Percentiles rank a stretch among this genome's conserved stretches.
These are phyloP conservation scores for Blumeria hordei DNA, from an alignment of 2,329 filamentous ascomycete genomes.

Conservation along the genomic window DNA sequence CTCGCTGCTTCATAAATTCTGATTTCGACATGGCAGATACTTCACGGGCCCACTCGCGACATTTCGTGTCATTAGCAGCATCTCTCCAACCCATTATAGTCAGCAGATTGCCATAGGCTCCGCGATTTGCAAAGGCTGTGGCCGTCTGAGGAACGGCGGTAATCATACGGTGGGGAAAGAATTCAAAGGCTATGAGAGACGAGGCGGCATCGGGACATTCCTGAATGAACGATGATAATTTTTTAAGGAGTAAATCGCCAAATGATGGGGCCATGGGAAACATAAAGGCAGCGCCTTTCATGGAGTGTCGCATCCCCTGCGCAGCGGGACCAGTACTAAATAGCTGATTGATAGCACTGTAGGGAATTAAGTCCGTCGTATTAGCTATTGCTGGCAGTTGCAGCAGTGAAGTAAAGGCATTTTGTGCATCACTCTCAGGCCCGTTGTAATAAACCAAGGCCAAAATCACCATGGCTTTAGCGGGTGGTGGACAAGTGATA, in stretches of 20 bases:
- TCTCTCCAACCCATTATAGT: constrained; percentile 13
- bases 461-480: not conserved
- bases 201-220: constrained; percentile 5
- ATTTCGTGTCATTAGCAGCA: constrained; percentile 2
- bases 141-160: constrained; percentile 6
- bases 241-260: constrained; percentile 10
- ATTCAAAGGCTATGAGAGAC: constrained; percentile 10
- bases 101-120: constrained; percentile 10
- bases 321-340: constrained; percentile 11
- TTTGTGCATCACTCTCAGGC: constrained; percentile 10
- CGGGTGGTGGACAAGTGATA: not conserved
- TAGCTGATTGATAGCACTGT: constrained; percentile 14
- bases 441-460: constrained; percentile 16
- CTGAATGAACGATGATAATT: constrained; percentile 13
- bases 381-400: constrained; percentile 12
- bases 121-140: constrained; percentile 11
- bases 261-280: constrained; percentile 13
- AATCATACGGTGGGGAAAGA: constrained; percentile 6
- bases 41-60: constrained; percentile 5
- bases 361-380: constrained; percentile 12
- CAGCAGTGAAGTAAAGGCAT: constrained; percentile 13
- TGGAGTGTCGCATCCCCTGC: constrained; percentile 17
- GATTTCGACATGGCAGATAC: constrained; percentile 2
- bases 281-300: constrained; percentile 16
- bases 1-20: constrained; percentile 2